phyloP scores from a whole-genome alignment of 495 filamentous ascomycete species.

The Trypethelium eluteriae region DNA sequence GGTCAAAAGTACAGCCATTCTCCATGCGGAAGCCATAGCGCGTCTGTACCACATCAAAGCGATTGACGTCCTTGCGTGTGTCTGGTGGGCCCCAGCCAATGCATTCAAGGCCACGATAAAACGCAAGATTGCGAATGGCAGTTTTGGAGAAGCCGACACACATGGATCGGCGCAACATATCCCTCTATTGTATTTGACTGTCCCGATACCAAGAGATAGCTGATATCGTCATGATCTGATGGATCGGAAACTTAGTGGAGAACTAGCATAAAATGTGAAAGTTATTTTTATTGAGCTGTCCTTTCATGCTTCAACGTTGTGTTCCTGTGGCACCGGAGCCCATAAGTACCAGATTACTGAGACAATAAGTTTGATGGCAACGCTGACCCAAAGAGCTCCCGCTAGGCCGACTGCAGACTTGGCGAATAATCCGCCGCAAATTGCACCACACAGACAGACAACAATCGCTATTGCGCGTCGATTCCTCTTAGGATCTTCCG shows the following conservation, averaged over 20 bases:
- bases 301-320: not conserved
- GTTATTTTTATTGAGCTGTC: not conserved
- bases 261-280: not conserved
- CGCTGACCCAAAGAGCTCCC: constrained; percentile 50
- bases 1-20: not conserved
- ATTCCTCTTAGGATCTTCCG: constrained; percentile 51
- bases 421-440: constrained; percentile 52
- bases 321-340: not conserved
- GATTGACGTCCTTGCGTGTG: not conserved
- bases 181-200: not conserved
- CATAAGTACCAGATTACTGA: not conserved
- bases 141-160: not conserved
- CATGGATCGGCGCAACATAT: not conserved
- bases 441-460: constrained; percentile 51
- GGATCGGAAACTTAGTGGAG: not conserved
- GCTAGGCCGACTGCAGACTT: constrained; percentile 50
- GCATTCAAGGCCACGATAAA: not conserved
- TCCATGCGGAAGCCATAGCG: not conserved
- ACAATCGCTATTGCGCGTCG: constrained; percentile 50
- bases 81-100: not conserved
- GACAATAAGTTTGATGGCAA: constrained; percentile 1
- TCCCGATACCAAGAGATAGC: not conserved
- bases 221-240: not conserved
- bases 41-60: not conserved
- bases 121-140: not conserved